Evolutionary conservation across 2,329 filamentous ascomycete genomes (phyloP).

Genomic region (Emergomyces orientalis): DNA sequence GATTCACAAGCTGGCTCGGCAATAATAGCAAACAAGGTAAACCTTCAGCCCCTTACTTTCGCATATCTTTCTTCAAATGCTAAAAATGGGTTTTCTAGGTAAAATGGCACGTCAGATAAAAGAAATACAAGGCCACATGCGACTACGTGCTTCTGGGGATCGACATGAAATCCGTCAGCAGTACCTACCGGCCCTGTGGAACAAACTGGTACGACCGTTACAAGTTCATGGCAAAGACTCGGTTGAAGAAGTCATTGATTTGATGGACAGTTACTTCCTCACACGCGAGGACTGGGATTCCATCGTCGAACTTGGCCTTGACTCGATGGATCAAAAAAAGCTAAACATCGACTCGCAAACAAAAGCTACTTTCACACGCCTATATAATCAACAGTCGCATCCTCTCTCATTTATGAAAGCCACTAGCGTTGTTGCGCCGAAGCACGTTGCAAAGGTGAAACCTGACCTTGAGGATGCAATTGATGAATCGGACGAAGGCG

Average conservation of each 20-base stretch:
- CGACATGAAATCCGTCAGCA: slow-evolving; percentile 90
- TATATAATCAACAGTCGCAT: slow-evolving; percentile 80
- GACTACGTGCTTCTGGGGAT: slow-evolving; percentile 79
- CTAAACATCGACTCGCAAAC: slow-evolving; percentile 75
- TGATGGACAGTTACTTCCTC: slow-evolving; percentile 96
- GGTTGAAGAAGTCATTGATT: slow-evolving; percentile 72
- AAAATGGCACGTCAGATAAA: slow-evolving; percentile 72
- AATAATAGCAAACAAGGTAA: slow-evolving; percentile 83
- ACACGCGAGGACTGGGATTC: slow-evolving; percentile 92
- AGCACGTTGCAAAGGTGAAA: slow-evolving; percentile 61
- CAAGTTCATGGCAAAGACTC: slow-evolving; percentile 71
- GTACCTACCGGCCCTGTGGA: slow-evolving; percentile 83
- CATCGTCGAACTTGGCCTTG: slow-evolving; percentile 83
- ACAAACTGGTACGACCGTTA: slow-evolving; percentile 64
- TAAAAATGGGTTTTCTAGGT: slow-evolving; percentile 24
- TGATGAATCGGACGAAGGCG: slow-evolving; percentile 75
- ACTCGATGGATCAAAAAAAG: slow-evolving; percentile 64
- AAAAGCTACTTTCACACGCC: slow-evolving; percentile 80
- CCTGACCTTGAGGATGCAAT: slow-evolving; percentile 95
- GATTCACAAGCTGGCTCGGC: slow-evolving; percentile 86
- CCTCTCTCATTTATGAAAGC: slow-evolving; percentile 96
- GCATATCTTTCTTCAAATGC: slow-evolving; percentile 10
- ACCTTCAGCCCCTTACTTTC: slow-evolving; percentile 11
- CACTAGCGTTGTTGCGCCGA: slow-evolving; percentile 62
- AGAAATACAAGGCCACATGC: slow-evolving; percentile 96